A percentile compares a stretch with the other conserved stretches of the same genome.
Conservation (phyloP, 306 rosid genomes). For the Vigna unguiculata region DNA sequence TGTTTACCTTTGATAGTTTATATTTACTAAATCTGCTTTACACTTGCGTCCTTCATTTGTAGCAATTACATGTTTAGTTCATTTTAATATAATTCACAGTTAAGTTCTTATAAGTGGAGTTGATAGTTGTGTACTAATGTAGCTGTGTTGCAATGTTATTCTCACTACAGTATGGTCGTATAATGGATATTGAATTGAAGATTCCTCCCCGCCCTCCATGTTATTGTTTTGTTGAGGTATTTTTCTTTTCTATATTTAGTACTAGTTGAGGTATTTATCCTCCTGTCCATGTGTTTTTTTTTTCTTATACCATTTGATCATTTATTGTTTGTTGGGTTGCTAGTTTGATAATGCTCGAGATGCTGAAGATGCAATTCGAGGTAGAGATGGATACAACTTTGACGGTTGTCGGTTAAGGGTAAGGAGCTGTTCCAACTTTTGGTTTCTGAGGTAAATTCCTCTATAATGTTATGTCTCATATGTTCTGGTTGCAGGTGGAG, state of each 20-base stretch:
- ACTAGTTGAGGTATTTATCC: no score
- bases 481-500: slow-evolving; percentile 73
- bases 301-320: neutral
- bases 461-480: slow-evolving; percentile 17
- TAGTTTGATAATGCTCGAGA: slow-evolving; percentile 97
- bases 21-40: neutral
- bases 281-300: neutral
- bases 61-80: neutral
- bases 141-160: slow-evolving; percentile 38
- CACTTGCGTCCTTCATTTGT: neutral
- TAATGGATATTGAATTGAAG: slow-evolving; percentile 92
- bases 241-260: neutral
- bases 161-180: slow-evolving; percentile 88
- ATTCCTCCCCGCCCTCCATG: slow-evolving; percentile 98
- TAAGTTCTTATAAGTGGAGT: neutral
- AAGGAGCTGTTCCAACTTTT: slow-evolving; percentile 28
- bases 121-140: slow-evolving; percentile 40
- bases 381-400: slow-evolving; percentile 97
- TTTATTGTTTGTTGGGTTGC: slow-evolving; percentile 37
- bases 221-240: slow-evolving; percentile 97
- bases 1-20: no score
- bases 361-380: slow-evolving; percentile 96
- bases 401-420: slow-evolving; percentile 99
- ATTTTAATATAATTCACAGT: neutral
- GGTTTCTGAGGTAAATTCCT: neutral